Evolutionary conservation across 441 rosid species (phyloP).

Genomic region (Populus hybrid): DNA sequence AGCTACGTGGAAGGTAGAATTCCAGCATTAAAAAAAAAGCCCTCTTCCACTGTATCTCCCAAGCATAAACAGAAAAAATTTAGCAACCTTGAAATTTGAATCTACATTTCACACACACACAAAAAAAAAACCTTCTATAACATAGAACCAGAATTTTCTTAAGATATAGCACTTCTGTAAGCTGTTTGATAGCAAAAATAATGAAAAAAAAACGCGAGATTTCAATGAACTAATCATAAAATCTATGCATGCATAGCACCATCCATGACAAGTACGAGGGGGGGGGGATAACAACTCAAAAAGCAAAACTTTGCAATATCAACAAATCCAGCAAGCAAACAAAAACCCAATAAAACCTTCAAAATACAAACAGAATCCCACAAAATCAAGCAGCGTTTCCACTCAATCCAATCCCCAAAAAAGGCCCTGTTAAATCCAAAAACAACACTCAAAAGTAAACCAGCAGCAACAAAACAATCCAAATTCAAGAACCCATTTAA

Average conservation of each 20-base stretch:
- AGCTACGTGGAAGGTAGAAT: neutral
- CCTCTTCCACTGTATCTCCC: neutral
- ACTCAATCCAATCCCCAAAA: neutral
- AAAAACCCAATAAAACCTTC: neutral
- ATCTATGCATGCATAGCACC: neutral
- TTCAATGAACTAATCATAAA: neutral
- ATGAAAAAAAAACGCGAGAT: neutral
- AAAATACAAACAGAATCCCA: constrained; percentile 2
- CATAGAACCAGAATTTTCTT: neutral
- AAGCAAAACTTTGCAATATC: neutral
- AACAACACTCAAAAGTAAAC: neutral
- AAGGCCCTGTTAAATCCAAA: neutral
- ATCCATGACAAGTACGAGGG: neutral
- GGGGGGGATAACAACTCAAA: neutral
- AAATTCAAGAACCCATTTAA: neutral
- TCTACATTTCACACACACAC: neutral
- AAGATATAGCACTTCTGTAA: neutral
- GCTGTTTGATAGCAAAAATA: neutral
- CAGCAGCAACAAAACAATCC: neutral
- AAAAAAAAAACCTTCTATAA: neutral
- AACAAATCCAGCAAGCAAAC: neutral
- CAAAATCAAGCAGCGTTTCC: neutral
- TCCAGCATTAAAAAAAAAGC: neutral
- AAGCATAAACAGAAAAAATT: neutral
- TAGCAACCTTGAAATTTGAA: neutral